phyloP scores from a whole-genome alignment of 768 basidiomycete genomes.

The Rhodotorula taiwanensis region DNA sequence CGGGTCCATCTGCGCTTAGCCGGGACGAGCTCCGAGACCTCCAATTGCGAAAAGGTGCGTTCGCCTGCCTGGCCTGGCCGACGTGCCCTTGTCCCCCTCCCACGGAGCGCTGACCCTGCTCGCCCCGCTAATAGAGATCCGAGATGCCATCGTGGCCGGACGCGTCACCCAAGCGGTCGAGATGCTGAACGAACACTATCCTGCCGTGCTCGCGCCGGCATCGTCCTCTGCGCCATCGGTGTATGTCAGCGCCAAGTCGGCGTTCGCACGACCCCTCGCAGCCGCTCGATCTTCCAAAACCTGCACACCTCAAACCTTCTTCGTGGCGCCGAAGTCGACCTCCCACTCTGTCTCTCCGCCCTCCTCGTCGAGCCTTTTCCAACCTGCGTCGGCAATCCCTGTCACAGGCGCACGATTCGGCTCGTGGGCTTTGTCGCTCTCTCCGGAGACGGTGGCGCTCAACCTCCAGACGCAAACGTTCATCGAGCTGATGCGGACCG shows the following conservation, averaged over 20 bases:
- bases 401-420: conserved; percentile 24
- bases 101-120: too few species aligned
- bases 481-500: conserved; percentile 72
- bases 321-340: conserved; percentile 8
- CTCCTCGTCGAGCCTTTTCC: too few species aligned
- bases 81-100: too few species aligned
- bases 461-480: conserved; percentile 83
- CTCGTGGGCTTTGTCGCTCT: conserved; percentile 50
- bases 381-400: neutral
- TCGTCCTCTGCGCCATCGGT: neutral
- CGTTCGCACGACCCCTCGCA: neutral
- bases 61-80: too few species aligned
- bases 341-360: neutral
- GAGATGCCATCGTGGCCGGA: conserved; percentile 63
- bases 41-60: conserved; percentile 13
- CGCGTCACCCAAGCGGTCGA: conserved; percentile 64
- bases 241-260: neutral
- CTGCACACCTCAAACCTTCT: conserved; percentile 20
- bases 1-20: neutral
- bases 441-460: conserved; percentile 67
- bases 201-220: conserved; percentile 54
- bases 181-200: conserved; percentile 66
- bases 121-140: conserved; percentile 55
- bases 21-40: conserved; percentile 5
- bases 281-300: neutral